These are phyloP conservation scores for Elaeis oleifera DNA, from an alignment of 202 grass and related monocot species.

Conservation along the genomic window DNA sequence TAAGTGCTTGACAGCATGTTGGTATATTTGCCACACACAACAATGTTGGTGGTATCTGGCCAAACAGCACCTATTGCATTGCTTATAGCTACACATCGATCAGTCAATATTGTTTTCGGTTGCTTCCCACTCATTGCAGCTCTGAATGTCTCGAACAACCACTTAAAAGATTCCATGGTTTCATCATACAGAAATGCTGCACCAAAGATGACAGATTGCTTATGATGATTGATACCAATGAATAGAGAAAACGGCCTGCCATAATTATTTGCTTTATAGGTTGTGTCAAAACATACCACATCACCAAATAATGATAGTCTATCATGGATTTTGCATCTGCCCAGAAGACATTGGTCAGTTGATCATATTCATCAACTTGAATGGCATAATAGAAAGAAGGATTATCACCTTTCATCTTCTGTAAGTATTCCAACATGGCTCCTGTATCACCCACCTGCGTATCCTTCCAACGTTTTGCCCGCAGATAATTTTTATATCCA, in stretches of 20 bases:
- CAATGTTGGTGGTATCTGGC: constrained; percentile 47
- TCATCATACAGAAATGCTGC: constrained; percentile 86
- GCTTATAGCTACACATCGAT: constrained; percentile 41
- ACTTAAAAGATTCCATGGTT: constrained; percentile 71
- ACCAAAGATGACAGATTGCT: constrained; percentile 62
- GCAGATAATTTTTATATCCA: constrained; percentile 79
- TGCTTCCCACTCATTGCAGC: constrained; percentile 57
- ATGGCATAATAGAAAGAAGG: constrained; percentile 79
- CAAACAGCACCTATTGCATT: constrained; percentile 54
- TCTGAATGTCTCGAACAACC: constrained; percentile 84
- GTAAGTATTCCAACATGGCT: constrained; percentile 73
- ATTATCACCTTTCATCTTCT: constrained; percentile 72
- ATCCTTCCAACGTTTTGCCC: constrained; percentile 41
- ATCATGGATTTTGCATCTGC: constrained; percentile 66
- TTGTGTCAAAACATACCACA: constrained; percentile 72
- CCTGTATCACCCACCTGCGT: constrained; percentile 44
- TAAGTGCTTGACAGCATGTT: constrained; percentile 46
- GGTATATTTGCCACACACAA: constrained; percentile 81
- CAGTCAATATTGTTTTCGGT: constrained; percentile 58
- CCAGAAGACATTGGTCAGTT: constrained; percentile 82
- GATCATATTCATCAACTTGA: constrained; percentile 81
- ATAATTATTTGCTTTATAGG: constrained; percentile 44
- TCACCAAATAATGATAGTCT: constrained; percentile 76
- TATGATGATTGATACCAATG: constrained; percentile 84
- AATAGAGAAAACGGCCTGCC: constrained; percentile 71